These are phyloP conservation scores for Debaryomycetaceae sp. DNA, from an alignment of 1,139 yeast genomes.

Conservation along the genomic window DNA sequence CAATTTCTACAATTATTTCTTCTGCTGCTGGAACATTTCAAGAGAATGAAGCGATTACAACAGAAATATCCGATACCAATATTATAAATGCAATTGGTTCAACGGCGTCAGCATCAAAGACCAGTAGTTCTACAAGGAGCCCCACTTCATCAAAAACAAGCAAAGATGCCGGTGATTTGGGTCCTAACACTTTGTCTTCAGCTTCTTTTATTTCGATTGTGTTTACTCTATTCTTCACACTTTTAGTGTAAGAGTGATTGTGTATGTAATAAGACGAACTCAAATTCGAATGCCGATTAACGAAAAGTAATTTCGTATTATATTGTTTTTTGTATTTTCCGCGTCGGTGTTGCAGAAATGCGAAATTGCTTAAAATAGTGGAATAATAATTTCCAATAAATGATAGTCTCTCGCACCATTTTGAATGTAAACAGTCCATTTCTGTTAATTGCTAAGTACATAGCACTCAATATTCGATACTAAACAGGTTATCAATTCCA, in stretches of 20 bases:
- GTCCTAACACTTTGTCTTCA: not conserved
- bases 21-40: slow-evolving; percentile 21
- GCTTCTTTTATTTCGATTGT: not conserved
- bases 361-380: no score
- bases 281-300: no score
- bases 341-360: no score
- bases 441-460: no score
- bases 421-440: no score
- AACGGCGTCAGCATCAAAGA: not conserved
- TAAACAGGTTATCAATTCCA: no score
- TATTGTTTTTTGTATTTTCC: no score
- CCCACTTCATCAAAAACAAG: not conserved
- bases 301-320: no score
- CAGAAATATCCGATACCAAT: not conserved
- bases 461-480: no score
- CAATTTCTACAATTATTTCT: slow-evolving; percentile 30
- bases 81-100: not conserved
- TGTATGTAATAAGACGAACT: no score
- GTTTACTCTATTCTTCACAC: not conserved
- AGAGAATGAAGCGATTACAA: not conserved
- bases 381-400: no score
- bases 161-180: not conserved
- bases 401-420: no score
- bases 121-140: not conserved
- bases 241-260: not conserved